Conservation (phyloP, 164 flowering plant species). For the Dillenia suffruticosa region DNA sequence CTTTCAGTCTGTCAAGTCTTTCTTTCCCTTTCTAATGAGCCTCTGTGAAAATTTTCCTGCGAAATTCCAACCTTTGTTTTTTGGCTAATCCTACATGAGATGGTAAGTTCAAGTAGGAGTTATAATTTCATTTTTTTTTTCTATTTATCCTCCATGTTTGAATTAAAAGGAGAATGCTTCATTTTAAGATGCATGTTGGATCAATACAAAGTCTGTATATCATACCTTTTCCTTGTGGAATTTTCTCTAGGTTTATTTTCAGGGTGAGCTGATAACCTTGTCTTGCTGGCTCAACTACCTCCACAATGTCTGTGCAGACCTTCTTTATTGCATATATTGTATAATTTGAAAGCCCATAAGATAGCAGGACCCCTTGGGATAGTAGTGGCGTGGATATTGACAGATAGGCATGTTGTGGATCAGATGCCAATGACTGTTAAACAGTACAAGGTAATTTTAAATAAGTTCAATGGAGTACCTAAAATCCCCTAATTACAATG, state of each 20-base stretch:
- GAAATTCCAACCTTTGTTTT: no score
- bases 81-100: no score
- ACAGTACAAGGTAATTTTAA: not conserved
- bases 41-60: no score
- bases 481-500: no score
- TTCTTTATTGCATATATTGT: constrained; percentile 36
- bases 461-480: not conserved
- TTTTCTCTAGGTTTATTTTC: constrained; percentile 41
- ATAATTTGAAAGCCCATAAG: constrained; percentile 32
- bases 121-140: no score
- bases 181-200: no score
- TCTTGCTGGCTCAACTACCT: constrained; percentile 54
- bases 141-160: no score
- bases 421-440: constrained; percentile 55
- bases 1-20: no score
- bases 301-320: constrained; percentile 38
- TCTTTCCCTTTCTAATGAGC: no score
- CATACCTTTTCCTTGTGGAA: constrained; percentile 60
- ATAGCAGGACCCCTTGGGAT: constrained; percentile 28
- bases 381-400: constrained; percentile 64
- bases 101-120: no score
- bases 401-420: constrained; percentile 46
- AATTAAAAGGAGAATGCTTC: no score
- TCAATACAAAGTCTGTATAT: not conserved
- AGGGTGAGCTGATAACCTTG: constrained; percentile 75